Percentiles rank a stretch among this genome's conserved stretches.
phyloP scores from a whole-genome alignment of 768 basidiomycete species.

The Leccinum truebloodii region DNA sequence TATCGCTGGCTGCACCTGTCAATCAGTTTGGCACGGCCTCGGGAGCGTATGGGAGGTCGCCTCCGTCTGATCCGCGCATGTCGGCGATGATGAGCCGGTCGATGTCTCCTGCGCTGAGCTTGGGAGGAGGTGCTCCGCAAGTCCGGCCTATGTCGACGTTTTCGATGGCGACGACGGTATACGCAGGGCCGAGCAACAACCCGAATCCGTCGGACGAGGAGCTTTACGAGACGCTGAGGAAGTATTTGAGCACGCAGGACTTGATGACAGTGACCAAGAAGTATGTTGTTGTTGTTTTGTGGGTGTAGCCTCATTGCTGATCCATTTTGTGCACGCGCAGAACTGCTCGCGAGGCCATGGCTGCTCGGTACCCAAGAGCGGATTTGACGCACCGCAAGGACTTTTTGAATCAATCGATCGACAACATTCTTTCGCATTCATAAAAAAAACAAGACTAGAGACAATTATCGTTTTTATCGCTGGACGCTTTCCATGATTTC shows the following conservation, averaged over 20 bases:
- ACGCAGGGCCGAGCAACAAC: slow-evolving; percentile 50
- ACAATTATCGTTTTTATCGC: neutral
- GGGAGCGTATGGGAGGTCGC: slow-evolving; percentile 42
- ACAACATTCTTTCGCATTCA: slow-evolving; percentile 59
- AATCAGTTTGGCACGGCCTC: slow-evolving; percentile 36
- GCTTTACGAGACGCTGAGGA: slow-evolving; percentile 52
- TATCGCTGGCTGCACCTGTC: slow-evolving; percentile 36
- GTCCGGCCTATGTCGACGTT: slow-evolving; percentile 56
- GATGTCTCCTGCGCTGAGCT: slow-evolving; percentile 34
- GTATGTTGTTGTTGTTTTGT: slow-evolving; percentile 35
- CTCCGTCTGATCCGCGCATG: slow-evolving; percentile 45
- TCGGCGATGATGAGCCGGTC: slow-evolving; percentile 42
- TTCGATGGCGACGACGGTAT: slow-evolving; percentile 60
- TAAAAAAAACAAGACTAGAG: slow-evolving; percentile 27
- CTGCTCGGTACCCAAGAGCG: slow-evolving; percentile 65
- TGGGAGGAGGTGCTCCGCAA: slow-evolving; percentile 31
- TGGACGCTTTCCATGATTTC: slow-evolving; percentile 2
- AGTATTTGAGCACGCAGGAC: slow-evolving; percentile 64
- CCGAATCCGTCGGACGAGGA: slow-evolving; percentile 64
- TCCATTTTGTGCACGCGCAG: slow-evolving; percentile 27
- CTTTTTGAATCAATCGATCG: slow-evolving; percentile 70
- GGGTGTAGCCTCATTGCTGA: slow-evolving; percentile 5
- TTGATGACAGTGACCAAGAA: slow-evolving; percentile 74
- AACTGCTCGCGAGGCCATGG: slow-evolving; percentile 64
- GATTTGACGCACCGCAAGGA: slow-evolving; percentile 56